Base-by-base conservation (phyloP, 2,329 filamentous ascomycete species). In the Sporothrix brunneoviolacea region DNA sequence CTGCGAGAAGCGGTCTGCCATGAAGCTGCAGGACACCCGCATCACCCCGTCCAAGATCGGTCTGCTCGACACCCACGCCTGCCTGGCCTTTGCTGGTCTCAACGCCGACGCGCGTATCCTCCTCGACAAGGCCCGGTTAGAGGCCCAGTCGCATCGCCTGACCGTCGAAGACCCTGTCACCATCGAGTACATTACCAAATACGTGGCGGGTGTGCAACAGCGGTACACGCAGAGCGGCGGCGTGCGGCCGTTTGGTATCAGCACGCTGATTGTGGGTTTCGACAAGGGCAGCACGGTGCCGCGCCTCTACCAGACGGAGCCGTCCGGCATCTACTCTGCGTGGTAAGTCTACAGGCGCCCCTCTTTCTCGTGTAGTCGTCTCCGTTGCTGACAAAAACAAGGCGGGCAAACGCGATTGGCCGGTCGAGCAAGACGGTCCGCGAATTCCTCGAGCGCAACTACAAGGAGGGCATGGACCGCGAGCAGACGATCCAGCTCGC, bases 161-260 rank as follows among this genome's bases (percentile, higher is more conserved):
- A 97, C 93, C 4, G 90, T 98, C 53, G 93, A 98, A 69, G 94
- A 98, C 67, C 91, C 93, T 50, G 89, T 95, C 59, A 91, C 88
- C 56, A 94, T 98, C 70, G 93, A 98, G 74, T 98, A 98, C 78
- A 96, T 98, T 66, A 97, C 93, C 64, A 97, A 98, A 76, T 95
- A 97, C 65, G 86, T 98, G 57, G 93, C 93, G 48, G 88, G 91
- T 51, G 93, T 98, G 60, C 93, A 98, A 77, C 93, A 98, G 77
- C 83, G 90, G 70, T 98, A 98, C 78, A 98, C 93, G 42, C 93
- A 98, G 77, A 95, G 90, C 64, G 93, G 93, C 74, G 93, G 93
- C 79, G 93, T 98, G 48, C 79, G 93, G 64, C 93, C 93, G n/a
- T 98, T 98, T 65, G 93, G 93, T 56, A 96, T 98, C 69, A 96